A percentile compares a stretch with the other conserved stretches of the same genome.
phyloP scores from a whole-genome alignment of 148 eudicot species.

The Selenicereus undatus region DNA sequence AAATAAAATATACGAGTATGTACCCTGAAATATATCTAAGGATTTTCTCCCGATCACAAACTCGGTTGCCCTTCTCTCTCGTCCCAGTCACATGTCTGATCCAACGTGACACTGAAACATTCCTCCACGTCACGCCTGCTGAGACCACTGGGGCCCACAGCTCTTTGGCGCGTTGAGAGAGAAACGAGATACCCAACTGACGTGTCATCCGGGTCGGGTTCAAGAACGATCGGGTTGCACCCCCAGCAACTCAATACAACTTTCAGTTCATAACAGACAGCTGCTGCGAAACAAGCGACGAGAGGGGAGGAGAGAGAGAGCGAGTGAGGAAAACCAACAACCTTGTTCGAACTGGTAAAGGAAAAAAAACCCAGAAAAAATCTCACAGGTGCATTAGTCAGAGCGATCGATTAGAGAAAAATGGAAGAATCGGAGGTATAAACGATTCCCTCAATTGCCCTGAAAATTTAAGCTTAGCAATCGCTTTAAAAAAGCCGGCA shows the following conservation, averaged over 20 bases:
- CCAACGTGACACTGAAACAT: constrained; percentile 8
- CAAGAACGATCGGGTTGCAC: constrained; percentile 21
- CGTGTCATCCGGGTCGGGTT: constrained; percentile 12
- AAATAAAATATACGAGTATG: too few relatives aligned
- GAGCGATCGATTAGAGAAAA: constrained; percentile 1
- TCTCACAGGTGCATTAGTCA: constrained; percentile 2
- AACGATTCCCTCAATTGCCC: background rate
- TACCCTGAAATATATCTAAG: too few relatives aligned
- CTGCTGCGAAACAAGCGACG: constrained; percentile 31
- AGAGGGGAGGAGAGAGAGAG: background rate
- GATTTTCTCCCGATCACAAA: too few relatives aligned
- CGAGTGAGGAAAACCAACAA: constrained; percentile 15
- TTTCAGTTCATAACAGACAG: constrained; percentile 81
- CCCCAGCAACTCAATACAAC: constrained; percentile 11
- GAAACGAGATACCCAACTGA: constrained; percentile 8
- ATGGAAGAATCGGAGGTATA: constrained; percentile 46
- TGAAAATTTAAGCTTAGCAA: background rate
- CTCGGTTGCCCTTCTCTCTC: background rate
- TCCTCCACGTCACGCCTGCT: constrained; percentile 4
- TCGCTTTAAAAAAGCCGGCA: background rate
- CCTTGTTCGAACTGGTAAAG: constrained; percentile 5
- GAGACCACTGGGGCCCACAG: constrained; percentile 8
- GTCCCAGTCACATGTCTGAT: background rate
- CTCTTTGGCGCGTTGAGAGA: constrained; percentile 25
- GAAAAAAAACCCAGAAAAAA: constrained; percentile 17